Evolutionary conservation across 2,329 filamentous ascomycete species (phyloP), one percentile per base, ranked within the genome.

Genomic region (Fusarium acutatum): DNA sequence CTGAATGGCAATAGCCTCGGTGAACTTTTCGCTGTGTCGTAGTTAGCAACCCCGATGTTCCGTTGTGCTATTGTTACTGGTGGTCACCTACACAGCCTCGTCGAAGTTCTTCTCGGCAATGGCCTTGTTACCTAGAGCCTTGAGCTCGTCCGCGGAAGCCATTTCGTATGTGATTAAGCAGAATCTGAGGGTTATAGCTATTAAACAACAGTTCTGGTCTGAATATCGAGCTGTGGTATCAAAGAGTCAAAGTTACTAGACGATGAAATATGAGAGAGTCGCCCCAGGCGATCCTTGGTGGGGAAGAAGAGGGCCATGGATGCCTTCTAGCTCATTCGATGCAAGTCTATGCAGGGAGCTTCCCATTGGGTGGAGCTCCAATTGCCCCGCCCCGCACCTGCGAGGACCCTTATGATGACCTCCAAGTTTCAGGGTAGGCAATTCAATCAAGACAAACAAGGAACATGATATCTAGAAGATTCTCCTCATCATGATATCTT

Each of bases 81-180:
- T 40, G 54, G 43, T 41, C 64, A 91, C 94, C 85, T 89, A 98
- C 96, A 97, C 91, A 81, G 96, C 96, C 83, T 96, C 94, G 80
- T 95, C 89, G 83, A 97, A 99, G 85, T 98, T 95, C 89, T 98
- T 98, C 72, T 94, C 95, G 75, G 94, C 93, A 84, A 99, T 99
- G 84, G 97, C 95, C 88, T 97, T 97, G 89, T 99, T 99, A 87
- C 96, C 96, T 82, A 96, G 93, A 80, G 95, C 94, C 88, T 99
- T 99, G 80, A 99, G 91, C 90, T 96, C 89, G 83, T 92, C 90
- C 77, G 89, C 90, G 71, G 88, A 88, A 79, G 88, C 84, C 89
- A 90, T 91, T 60, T 43, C 73, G 64, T 57, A 26, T 28, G 50
- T 52, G 46, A 52, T 43, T 53, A 54, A 46, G 41, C 71, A 71